phyloP scores from a whole-genome alignment of 2,329 filamentous ascomycete genomes.

The Aspergillus quadricinctus region DNA sequence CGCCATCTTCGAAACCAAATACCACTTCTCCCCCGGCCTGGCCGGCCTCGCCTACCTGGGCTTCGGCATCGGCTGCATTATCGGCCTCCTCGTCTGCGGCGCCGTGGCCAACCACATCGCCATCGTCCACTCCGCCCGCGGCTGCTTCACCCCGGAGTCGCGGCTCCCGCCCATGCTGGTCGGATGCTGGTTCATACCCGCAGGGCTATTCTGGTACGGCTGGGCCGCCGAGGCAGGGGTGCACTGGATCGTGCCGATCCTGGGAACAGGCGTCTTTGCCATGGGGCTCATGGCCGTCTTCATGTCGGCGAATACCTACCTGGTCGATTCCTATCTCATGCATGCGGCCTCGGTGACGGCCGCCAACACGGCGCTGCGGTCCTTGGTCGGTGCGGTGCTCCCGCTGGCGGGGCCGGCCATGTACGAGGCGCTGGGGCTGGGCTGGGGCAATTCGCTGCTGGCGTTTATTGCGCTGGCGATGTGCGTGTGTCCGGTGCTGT shows the following conservation, averaged over 20 bases:
- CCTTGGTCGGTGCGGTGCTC: constrained; percentile 51
- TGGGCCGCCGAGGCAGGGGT: constrained; percentile 47
- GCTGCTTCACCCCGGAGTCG: constrained; percentile 36
- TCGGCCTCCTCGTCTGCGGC: constrained; percentile 27
- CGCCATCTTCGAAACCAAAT: constrained; percentile 41
- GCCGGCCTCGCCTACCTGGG: constrained; percentile 44
- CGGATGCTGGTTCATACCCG: constrained; percentile 47
- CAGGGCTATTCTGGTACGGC: constrained; percentile 30
- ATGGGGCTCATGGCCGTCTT: constrained; percentile 25
- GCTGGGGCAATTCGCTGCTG: constrained; percentile 55
- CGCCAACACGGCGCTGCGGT: constrained; percentile 32
- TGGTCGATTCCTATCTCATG: constrained; percentile 57
- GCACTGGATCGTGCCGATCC: constrained; percentile 55
- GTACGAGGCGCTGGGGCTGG: constrained; percentile 56
- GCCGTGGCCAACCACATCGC: constrained; percentile 12
- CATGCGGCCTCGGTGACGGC: constrained; percentile 61
- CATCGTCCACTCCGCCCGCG: constrained; percentile 18
- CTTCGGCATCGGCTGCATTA: constrained; percentile 33
- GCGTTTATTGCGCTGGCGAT: constrained; percentile 47
- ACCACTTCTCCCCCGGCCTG: constrained; percentile 39
- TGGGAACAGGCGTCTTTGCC: constrained; percentile 44
- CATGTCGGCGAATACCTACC: constrained; percentile 57
- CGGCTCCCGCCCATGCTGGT: constrained; percentile 49
- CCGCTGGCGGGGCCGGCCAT: constrained; percentile 55
- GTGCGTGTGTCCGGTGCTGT: constrained; percentile 40